A percentile compares a stretch with the other conserved stretches of the same genome.
phyloP scores from a whole-genome alignment of 1,284 basidiomycete species.

The Cryptococcus sp. region DNA sequence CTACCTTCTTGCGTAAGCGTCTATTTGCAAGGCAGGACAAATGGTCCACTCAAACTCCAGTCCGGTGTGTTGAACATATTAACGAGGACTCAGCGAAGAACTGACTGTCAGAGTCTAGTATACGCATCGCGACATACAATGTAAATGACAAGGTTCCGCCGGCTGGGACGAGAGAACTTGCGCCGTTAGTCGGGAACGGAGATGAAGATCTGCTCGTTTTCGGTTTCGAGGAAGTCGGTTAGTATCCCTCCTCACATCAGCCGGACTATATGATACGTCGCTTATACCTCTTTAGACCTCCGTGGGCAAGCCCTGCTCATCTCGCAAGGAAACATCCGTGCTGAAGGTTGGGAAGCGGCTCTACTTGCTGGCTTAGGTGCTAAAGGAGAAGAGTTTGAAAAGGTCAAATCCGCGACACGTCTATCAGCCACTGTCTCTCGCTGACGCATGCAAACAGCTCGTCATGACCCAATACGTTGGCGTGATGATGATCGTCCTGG shows the following conservation, averaged over 20 bases:
- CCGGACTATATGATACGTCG: too few species aligned
- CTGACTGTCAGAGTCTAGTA: slow-evolving; percentile 12
- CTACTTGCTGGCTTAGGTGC: slow-evolving; percentile 58
- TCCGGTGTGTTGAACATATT: slow-evolving; percentile 13
- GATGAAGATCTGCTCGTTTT: slow-evolving; percentile 46
- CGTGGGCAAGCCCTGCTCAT: slow-evolving; percentile 40
- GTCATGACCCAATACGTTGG: slow-evolving; percentile 45
- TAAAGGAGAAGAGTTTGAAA: slow-evolving; percentile 43
- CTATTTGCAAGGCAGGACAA: slow-evolving; percentile 31
- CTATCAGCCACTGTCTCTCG: too few species aligned
- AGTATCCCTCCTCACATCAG: slow-evolving; percentile 3
- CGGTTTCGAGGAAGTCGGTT: slow-evolving; percentile 48
- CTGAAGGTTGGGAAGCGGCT: slow-evolving; percentile 58
- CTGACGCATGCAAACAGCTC: slow-evolving; percentile 20
- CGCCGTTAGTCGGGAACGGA: slow-evolving; percentile 35
- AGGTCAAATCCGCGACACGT: slow-evolving; percentile 13
- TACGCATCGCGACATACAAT: slow-evolving; percentile 47
- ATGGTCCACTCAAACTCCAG: slow-evolving; percentile 29
- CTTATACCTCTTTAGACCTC: slow-evolving; percentile 29
- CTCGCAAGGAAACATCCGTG: slow-evolving; percentile 51
- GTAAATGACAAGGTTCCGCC: slow-evolving; percentile 49
- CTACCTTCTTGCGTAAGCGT: slow-evolving; percentile 34
- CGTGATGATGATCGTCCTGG: slow-evolving; percentile 59
- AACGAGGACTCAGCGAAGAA: background rate
- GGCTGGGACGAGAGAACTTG: slow-evolving; percentile 39